A percentile compares a stretch with the other conserved stretches of the same genome.
Evolutionary conservation across 495 filamentous ascomycete genomes (phyloP).

Genomic region (Alectoria sarmentosa): DNA sequence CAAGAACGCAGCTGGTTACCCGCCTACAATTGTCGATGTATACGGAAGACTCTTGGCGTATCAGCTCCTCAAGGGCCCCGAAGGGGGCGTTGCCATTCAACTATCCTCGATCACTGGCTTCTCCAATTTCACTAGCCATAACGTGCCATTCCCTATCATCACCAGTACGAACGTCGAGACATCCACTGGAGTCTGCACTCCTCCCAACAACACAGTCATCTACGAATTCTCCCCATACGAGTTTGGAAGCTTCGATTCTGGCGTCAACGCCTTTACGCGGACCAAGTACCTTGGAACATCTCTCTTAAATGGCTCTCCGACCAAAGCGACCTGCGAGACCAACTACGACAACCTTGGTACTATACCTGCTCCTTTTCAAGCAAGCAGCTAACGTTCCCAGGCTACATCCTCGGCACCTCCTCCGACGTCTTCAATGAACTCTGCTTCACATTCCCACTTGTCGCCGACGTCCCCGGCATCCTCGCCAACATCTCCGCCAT

Average conservation of each 20-base stretch:
- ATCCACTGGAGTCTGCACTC: constrained; percentile 31
- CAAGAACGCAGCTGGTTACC: constrained; percentile 37
- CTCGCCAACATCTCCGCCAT: constrained; percentile 22
- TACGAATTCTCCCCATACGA: constrained; percentile 45
- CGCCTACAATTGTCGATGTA: constrained; percentile 36
- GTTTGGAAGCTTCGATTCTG: constrained; percentile 40
- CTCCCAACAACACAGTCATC: constrained; percentile 31
- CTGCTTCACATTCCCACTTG: constrained; percentile 26
- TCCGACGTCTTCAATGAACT: constrained; percentile 34
- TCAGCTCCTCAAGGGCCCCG: constrained; percentile 33
- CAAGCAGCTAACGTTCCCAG: neutral
- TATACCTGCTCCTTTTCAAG: neutral
- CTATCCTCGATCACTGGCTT: constrained; percentile 31
- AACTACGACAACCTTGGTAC: constrained; percentile 44
- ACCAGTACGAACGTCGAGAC: constrained; percentile 31
- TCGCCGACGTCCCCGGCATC: constrained; percentile 16
- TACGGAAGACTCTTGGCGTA: constrained; percentile 38
- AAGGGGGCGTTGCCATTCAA: constrained; percentile 34
- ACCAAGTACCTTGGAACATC: constrained; percentile 39
- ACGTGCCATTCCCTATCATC: constrained; percentile 43
- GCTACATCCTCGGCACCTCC: constrained; percentile 41
- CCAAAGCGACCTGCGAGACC: constrained; percentile 31
- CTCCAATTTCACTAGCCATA: constrained; percentile 33
- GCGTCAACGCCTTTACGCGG: constrained; percentile 37
- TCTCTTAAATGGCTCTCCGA: constrained; percentile 31